Percentiles rank a stretch among this genome's conserved stretches.
phyloP scores from a whole-genome alignment of 208 protist species.

The Trypanosoma vivax region DNA sequence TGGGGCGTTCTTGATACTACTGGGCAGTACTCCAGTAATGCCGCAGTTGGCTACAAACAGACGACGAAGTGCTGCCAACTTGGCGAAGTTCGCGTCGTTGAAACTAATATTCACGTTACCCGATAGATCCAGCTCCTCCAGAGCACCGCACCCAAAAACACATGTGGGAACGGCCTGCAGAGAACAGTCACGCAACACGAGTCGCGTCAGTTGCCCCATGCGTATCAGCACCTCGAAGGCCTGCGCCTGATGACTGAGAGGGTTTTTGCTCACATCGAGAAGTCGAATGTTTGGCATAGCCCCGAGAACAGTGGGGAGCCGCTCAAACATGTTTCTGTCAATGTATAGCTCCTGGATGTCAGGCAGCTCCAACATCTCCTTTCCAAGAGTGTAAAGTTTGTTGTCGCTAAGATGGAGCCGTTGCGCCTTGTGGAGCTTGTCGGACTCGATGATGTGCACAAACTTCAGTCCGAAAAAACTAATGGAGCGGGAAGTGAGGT shows the following conservation, averaged over 20 bases:
- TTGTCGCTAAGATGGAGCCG: conserved; percentile 73
- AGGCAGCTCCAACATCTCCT: conserved; percentile 62
- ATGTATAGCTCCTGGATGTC: conserved; percentile 74
- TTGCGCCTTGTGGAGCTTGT: conserved; percentile 58
- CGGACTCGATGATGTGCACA: conserved; percentile 58
- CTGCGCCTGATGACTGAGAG: conserved; percentile 24
- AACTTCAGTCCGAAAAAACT: conserved; percentile 48
- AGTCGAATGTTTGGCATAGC: conserved; percentile 43
- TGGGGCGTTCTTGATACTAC: conserved; percentile 34
- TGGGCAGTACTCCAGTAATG: conserved; percentile 50
- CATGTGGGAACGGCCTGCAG: conserved; percentile 37
- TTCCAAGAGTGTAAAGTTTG: conserved; percentile 67
- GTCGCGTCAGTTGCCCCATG: conserved; percentile 33
- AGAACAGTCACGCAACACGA: conserved; percentile 50
- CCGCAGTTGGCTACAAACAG: conserved; percentile 65
- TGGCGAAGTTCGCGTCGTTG: conserved; percentile 29
- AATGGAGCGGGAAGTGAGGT: conserved; percentile 62
- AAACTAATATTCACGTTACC: conserved; percentile 61
- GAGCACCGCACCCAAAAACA: conserved; percentile 34
- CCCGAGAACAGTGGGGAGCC: conserved; percentile 54
- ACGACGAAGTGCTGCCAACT: conserved; percentile 31
- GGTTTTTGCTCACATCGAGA: conserved; percentile 66
- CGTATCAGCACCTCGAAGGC: conserved; percentile 50
- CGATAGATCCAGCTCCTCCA: conserved; percentile 72
- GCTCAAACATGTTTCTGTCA: conserved; percentile 64